These are phyloP conservation scores for Thozetella sp. DNA, from an alignment of 495 filamentous ascomycete species.

Conservation along the genomic window DNA sequence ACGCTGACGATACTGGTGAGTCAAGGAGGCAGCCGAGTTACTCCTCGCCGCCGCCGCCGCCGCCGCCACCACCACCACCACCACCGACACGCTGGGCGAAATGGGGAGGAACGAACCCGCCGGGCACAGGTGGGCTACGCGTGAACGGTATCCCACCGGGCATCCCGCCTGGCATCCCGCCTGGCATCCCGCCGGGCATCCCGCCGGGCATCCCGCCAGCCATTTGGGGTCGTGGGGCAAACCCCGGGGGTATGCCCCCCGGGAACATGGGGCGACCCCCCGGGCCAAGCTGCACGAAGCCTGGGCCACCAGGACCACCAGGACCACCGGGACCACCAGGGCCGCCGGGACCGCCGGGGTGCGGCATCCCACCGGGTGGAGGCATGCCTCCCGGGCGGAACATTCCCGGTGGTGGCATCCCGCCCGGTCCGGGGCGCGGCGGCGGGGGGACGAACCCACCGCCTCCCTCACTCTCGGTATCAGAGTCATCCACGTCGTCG, in stretches of 20 bases:
- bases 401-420: background rate
- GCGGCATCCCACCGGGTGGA: background rate
- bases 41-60: no score
- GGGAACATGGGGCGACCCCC: background rate
- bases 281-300: background rate
- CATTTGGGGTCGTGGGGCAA: background rate
- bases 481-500: slow-evolving; percentile 2
- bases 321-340: no score
- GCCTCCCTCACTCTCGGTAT: slow-evolving; percentile 5
- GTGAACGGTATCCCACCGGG: background rate
- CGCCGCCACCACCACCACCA: no score
- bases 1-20: no score
- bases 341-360: no score
- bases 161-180: background rate
- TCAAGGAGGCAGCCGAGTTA: no score
- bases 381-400: background rate
- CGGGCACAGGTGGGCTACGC: background rate
- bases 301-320: no score
- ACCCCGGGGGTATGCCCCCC: background rate
- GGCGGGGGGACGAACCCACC: background rate
- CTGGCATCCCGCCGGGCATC: background rate
- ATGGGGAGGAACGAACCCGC: background rate
- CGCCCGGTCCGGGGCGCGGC: background rate
- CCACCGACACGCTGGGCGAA: no score
- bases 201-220: background rate